Conservation (phyloP, 306 rosid genomes). For the Elaeagnus macrophylla region DNA sequence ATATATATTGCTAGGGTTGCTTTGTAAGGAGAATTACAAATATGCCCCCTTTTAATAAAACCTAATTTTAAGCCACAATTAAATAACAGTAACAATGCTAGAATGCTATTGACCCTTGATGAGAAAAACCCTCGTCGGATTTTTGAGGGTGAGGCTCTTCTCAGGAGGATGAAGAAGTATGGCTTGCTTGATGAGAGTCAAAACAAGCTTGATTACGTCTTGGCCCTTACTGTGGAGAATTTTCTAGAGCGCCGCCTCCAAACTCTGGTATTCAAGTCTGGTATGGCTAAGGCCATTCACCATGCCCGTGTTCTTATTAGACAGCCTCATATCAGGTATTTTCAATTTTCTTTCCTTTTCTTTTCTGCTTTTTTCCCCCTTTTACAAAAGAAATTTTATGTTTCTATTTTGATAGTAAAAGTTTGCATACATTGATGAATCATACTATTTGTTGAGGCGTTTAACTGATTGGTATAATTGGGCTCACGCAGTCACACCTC, state of each 20-base stretch:
- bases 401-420: too few species aligned
- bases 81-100: conserved; percentile 31
- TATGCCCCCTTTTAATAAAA: too few species aligned
- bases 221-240: conserved; percentile 31
- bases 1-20: too few species aligned
- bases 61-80: too few species aligned
- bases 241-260: conserved; percentile 38
- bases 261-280: conserved; percentile 22
- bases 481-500: too few species aligned
- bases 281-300: conserved; percentile 27
- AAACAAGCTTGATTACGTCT: conserved; percentile 37
- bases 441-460: too few species aligned
- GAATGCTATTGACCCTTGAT: conserved; percentile 31
- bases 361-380: too few species aligned
- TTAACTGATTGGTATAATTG: too few species aligned
- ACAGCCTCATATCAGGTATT: conserved; percentile 30
- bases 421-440: too few species aligned
- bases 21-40: too few species aligned
- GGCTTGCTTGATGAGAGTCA: conserved; percentile 35
- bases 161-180: conserved; percentile 29
- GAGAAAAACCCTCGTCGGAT: conserved; percentile 33
- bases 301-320: conserved; percentile 27
- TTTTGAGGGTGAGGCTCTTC: conserved; percentile 35
- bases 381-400: too few species aligned
- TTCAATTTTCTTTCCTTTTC: too few species aligned